Evolutionary conservation across 768 basidiomycete species (phyloP).

Genomic region (Pleurotus citrinopileatus): DNA sequence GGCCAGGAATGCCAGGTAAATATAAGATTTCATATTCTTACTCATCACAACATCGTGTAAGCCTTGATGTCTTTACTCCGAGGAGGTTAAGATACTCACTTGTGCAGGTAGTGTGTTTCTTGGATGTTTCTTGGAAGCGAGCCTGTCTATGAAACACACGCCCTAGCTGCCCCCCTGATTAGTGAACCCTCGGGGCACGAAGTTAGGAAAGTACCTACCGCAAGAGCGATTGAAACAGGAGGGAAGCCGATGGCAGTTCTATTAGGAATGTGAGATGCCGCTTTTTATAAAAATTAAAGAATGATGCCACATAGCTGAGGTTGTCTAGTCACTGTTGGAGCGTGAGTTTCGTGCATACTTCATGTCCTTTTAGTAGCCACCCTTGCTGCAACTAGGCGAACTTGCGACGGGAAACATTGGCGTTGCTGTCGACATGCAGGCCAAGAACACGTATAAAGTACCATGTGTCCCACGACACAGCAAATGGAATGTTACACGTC

Average conservation of each 20-base stretch:
- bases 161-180: neutral
- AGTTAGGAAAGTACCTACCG: neutral
- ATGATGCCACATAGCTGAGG: neutral
- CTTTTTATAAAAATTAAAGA: neutral
- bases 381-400: neutral
- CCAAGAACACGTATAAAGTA: neutral
- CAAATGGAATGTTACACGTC: too few species aligned
- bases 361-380: too few species aligned
- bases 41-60: neutral
- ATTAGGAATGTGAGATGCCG: neutral
- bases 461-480: too few species aligned
- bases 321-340: neutral
- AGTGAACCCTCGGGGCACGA: neutral
- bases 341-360: neutral
- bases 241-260: neutral
- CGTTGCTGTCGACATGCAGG: neutral
- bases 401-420: neutral
- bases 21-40: neutral
- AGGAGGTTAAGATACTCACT: neutral
- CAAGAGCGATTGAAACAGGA: neutral
- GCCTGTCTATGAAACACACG: slow-evolving; percentile 4
- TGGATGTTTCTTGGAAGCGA: neutral
- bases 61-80: neutral
- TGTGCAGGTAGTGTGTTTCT: neutral
- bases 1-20: neutral